These are phyloP conservation scores for Sesbania bispinosa DNA, from an alignment of 306 rosid species.

Conservation along the genomic window DNA sequence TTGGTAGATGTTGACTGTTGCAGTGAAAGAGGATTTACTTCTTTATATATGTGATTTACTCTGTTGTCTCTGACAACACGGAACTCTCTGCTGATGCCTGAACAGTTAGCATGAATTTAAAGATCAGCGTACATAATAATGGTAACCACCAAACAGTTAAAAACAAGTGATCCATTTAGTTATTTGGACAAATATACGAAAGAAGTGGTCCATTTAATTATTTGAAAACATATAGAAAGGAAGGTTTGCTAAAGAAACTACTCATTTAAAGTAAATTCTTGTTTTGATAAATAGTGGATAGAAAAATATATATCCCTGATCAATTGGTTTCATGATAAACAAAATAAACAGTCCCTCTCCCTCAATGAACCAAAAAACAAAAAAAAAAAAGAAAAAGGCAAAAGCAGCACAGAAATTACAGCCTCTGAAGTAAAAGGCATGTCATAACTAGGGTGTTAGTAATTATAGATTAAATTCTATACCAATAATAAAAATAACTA, in stretches of 20 bases:
- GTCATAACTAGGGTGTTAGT: too few species aligned
- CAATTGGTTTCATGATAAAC: neutral
- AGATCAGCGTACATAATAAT: constrained; percentile 25
- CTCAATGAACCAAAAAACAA: neutral
- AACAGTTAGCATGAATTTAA: constrained; percentile 28
- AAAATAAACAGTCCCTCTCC: neutral
- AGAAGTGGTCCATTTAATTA: neutral
- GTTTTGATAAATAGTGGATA: too few species aligned
- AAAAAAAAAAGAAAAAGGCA: neutral
- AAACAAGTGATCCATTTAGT: neutral
- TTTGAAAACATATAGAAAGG: neutral
- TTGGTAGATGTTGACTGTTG: constrained; percentile 38
- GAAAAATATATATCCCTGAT: neutral
- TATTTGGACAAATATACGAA: neutral
- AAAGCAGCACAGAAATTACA: neutral
- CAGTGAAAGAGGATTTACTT: constrained; percentile 55
- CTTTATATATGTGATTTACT: constrained; percentile 55
- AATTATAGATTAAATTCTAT: too few species aligned
- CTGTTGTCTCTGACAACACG: constrained; percentile 96
- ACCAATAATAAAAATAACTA: neutral
- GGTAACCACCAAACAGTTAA: neutral
- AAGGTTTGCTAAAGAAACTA: neutral
- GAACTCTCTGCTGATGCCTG: constrained; percentile 77
- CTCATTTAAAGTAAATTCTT: too few species aligned
- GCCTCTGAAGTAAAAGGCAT: neutral